Evolutionary conservation across 768 basidiomycete species (phyloP).

Genomic region (Phylloporus sp.): DNA sequence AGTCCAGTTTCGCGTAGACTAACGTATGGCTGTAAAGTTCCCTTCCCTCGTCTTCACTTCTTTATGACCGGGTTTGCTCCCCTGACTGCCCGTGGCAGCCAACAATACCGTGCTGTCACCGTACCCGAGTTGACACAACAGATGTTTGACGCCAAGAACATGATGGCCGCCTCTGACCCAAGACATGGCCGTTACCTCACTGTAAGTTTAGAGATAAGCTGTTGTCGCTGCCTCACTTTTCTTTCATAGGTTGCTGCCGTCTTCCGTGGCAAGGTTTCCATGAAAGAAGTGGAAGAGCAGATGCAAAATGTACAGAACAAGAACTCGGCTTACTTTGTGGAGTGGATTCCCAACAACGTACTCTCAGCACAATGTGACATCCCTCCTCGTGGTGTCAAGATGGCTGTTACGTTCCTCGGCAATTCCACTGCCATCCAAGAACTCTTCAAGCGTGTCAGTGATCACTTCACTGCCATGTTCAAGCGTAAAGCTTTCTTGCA

Average conservation of each 20-base stretch:
- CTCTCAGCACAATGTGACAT: conserved; percentile 98
- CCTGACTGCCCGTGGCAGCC: conserved; percentile 88
- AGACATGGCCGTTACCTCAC: conserved; percentile 97
- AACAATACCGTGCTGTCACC: conserved; percentile 93
- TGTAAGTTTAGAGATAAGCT: conserved; percentile 38
- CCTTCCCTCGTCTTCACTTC: conserved; percentile 99
- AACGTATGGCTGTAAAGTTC: conserved; percentile 49
- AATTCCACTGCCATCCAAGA: conserved; percentile 98
- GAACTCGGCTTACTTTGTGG: conserved; percentile 97
- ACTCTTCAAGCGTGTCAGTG: conserved; percentile 97
- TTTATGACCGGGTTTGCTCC: conserved; percentile 98
- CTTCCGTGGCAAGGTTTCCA: conserved; percentile 99
- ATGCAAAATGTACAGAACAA: conserved; percentile 98
- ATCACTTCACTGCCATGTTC: conserved; percentile 99
- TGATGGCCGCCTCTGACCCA: conserved; percentile 99
- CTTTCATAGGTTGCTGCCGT: conserved; percentile 73
- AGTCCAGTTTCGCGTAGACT: neutral
- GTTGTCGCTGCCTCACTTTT: neutral
- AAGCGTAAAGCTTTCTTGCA: conserved; percentile 98
- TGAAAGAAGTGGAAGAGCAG: conserved; percentile 99
- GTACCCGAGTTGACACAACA: conserved; percentile 98
- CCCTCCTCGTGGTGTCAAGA: conserved; percentile 90
- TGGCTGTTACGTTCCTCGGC: conserved; percentile 96
- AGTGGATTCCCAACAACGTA: conserved; percentile 99
- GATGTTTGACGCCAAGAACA: conserved; percentile 99